phyloP scores from a whole-genome alignment of 2,329 filamentous ascomycete genomes.

The Diaporthe humulicola region DNA sequence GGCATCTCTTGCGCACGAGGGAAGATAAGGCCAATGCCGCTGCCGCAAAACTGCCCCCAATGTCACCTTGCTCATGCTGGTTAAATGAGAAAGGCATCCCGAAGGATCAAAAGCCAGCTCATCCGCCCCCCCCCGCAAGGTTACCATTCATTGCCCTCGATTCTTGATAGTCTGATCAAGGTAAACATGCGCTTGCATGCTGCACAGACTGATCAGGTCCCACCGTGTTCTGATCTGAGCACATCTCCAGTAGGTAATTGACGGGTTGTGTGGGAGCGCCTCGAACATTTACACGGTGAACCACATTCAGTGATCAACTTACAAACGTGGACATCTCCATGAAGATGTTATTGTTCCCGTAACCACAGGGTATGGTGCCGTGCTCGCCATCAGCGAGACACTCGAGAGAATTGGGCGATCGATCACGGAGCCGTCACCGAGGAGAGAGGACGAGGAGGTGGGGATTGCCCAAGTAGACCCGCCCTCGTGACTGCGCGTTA shows the following conservation, averaged over 20 bases:
- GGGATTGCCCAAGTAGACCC: too few relatives aligned
- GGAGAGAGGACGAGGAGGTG: not conserved
- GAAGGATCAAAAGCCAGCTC: conserved; percentile 18
- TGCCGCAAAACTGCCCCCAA: not conserved
- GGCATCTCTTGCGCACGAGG: not conserved
- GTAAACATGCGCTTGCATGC: not conserved
- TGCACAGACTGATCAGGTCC: not conserved
- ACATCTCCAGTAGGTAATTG: not conserved
- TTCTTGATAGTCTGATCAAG: not conserved
- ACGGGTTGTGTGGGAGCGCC: not conserved
- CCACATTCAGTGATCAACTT: not conserved
- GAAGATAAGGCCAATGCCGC: not conserved
- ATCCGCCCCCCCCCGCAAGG: too few relatives aligned
- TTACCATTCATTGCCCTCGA: not conserved
- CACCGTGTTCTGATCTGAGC: not conserved
- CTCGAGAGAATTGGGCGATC: not conserved
- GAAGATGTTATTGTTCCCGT: too few relatives aligned
- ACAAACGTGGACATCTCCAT: not conserved
- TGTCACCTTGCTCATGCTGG: not conserved
- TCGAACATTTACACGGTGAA: not conserved
- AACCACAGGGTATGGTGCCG: too few relatives aligned
- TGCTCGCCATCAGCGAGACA: too few relatives aligned
- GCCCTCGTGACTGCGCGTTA: conserved; percentile 38
- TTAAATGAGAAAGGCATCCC: conserved; percentile 3
- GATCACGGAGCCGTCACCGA: not conserved